Conservation (phyloP, 2,329 filamentous ascomycete genomes). For the Talaromyces islandicus region DNA sequence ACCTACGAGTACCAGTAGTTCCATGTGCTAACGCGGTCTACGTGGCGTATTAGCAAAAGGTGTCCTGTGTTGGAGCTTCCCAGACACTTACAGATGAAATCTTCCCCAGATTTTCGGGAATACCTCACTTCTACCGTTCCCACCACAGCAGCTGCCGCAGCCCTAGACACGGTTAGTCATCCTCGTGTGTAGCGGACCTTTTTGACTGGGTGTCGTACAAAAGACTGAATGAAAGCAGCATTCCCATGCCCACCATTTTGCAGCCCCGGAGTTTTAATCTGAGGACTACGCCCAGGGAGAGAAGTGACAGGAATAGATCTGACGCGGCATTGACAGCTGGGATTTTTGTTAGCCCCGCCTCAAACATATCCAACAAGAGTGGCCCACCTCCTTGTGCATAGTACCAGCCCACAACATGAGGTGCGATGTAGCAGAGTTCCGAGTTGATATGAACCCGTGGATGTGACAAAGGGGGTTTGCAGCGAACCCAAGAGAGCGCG, state of each 20-base stretch:
- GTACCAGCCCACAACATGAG: slow-evolving; percentile 1
- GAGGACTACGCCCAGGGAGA: slow-evolving; percentile 4
- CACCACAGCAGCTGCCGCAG: slow-evolving; percentile 5
- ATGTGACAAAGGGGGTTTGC: neutral
- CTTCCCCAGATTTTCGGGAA: neutral
- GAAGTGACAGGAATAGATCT: slow-evolving; percentile 6
- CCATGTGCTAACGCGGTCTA: slow-evolving; percentile 4
- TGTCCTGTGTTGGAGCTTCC: neutral
- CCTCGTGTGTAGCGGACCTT: neutral
- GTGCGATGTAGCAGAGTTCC: slow-evolving; percentile 11
- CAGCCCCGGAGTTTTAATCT: slow-evolving; percentile 4
- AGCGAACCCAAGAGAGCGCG: slow-evolving; percentile 12
- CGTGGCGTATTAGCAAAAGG: neutral
- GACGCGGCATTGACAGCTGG: slow-evolving; percentile 11
- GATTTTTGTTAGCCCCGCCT: neutral
- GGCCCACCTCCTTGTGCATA: slow-evolving; percentile 11
- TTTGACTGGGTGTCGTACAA: slow-evolving; percentile 3
- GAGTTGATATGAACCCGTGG: neutral
- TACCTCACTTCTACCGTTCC: slow-evolving; percentile 1
- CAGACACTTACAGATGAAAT: slow-evolving; percentile 9
- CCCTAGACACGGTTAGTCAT: slow-evolving; percentile 3
- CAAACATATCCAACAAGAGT: neutral
- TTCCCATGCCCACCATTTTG: neutral
- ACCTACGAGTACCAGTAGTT: slow-evolving; percentile 11
- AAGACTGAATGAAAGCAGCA: slow-evolving; percentile 7